These are phyloP conservation scores for Phoma sp. DNA, from an alignment of 2,329 filamentous ascomycete species.

Conservation along the genomic window DNA sequence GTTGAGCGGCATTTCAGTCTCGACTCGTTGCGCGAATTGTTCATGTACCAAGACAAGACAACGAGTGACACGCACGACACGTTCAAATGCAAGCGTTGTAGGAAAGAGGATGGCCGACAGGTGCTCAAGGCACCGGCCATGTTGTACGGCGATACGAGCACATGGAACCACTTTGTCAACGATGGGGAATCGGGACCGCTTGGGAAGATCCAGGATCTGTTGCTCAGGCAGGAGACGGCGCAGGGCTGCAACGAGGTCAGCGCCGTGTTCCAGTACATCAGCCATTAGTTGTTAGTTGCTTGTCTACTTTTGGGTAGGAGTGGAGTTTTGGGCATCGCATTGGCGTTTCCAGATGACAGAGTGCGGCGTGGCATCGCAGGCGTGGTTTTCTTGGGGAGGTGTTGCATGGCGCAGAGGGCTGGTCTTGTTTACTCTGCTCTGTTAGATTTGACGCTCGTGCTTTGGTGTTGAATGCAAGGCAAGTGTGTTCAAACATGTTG, in stretches of 20 bases:
- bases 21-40: constrained; percentile 88
- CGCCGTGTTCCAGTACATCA: constrained; percentile 98
- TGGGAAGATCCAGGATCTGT: constrained; percentile 83
- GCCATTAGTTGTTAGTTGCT: constrained; percentile 59
- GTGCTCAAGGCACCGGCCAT: constrained; percentile 90
- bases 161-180: constrained; percentile 98
- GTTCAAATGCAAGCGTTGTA: constrained; percentile 97
- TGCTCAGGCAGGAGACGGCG: constrained; percentile 83
- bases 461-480: too few species aligned
- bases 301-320: background rate
- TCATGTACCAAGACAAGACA: constrained; percentile 87
- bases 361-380: background rate
- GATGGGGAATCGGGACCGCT: constrained; percentile 70
- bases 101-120: constrained; percentile 80
- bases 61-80: constrained; percentile 96
- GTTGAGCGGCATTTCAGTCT: constrained; percentile 96
- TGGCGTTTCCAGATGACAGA: background rate
- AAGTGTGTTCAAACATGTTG: too few species aligned
- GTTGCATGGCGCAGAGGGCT: background rate
- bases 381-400: background rate
- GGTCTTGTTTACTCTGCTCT: too few species aligned
- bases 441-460: too few species aligned
- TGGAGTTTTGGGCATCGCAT: background rate
- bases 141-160: constrained; percentile 96
- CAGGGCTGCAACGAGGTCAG: constrained; percentile 75